Conservation (phyloP, 192 early-diverging fungal genomes). For the Helicostylum pulchrum region DNA sequence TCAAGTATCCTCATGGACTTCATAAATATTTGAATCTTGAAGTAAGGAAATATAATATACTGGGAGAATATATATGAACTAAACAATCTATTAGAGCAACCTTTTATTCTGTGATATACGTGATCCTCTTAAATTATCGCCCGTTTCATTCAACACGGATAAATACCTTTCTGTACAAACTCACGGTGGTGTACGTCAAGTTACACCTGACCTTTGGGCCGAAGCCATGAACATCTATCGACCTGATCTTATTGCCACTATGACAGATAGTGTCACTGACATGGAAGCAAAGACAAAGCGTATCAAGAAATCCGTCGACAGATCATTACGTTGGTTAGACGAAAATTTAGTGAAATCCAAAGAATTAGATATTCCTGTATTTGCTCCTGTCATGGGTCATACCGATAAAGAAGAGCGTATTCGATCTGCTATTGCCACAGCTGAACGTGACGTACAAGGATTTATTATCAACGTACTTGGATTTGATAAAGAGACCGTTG, state of each 20-base stretch:
- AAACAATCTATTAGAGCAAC: constrained; percentile 8
- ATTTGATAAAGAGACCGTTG: constrained; percentile 34
- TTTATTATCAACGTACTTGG: constrained; percentile 48
- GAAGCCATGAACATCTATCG: constrained; percentile 40
- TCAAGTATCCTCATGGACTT: constrained; percentile 35
- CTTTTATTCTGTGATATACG: constrained; percentile 48
- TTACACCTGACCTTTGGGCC: constrained; percentile 44
- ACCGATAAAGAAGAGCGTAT: constrained; percentile 44
- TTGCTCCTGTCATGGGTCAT: constrained; percentile 49
- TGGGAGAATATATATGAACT: too few relatives aligned
- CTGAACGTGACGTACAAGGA: constrained; percentile 45
- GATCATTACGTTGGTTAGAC: constrained; percentile 52
- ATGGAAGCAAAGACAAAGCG: constrained; percentile 40
- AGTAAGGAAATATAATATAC: constrained; percentile 12
- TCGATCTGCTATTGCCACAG: constrained; percentile 44
- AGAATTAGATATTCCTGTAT: constrained; percentile 36
- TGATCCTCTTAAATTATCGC: constrained; percentile 39
- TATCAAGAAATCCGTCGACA: constrained; percentile 42
- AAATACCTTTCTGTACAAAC: constrained; percentile 48
- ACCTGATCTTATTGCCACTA: constrained; percentile 43
- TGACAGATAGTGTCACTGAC: constrained; percentile 44
- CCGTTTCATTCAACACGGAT: constrained; percentile 45
- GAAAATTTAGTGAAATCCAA: constrained; percentile 32
- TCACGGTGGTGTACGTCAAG: constrained; percentile 48
- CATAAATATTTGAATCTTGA: constrained; percentile 49